Base-by-base conservation (phyloP, 164 flowering plant species). In the Annona squamosa region DNA sequence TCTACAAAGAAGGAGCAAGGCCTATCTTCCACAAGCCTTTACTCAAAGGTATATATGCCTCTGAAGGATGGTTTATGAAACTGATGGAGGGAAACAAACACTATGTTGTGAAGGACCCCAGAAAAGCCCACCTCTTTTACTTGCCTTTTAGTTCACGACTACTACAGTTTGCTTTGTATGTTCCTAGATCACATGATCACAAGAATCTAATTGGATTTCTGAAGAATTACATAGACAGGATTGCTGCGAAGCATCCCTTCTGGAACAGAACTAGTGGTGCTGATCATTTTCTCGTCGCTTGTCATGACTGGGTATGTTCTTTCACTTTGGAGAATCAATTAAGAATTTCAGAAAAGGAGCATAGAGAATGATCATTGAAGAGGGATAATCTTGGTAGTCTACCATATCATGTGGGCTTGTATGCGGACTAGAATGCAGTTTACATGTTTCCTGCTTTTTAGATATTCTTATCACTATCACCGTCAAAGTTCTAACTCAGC, bases 11-110 rank as follows among this genome's bases (percentile, higher is more conserved):
- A 46, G 76, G 76, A 67, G 67, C 57, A 68, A 74, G 68, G 61
- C 72, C 76, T 44, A 68, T 74, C 47, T 74, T 74, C 71, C 76
- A 74, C 71, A 45, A 59, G 48, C 76, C 76, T n/a, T 62, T 74
- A n/a, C 71, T 74, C 59, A 68, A 46, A 61, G 76, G 76, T 56
- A 74, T 74, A 18, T 74, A 74, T 74, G 76, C 76, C 47, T 59
- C 71, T 43, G 76, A 74, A 59, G 76, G 76, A 67, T 74, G 76
- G 76, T 68, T 74, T 62, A 74, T 74, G 76, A 74, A 68, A 47
- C 67, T 52, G 52, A 74, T 74, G 67, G 76, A 74, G 41, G 71
- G 71, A 59, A 74, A 68, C 71, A 74, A 59, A 61, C 37, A 19
- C 13, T 74, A 67, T 68, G 76, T 74, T 74, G 72, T 68, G 43